Conservation (phyloP, 1,284 basidiomycete genomes). For the Calocybe gambosa region DNA sequence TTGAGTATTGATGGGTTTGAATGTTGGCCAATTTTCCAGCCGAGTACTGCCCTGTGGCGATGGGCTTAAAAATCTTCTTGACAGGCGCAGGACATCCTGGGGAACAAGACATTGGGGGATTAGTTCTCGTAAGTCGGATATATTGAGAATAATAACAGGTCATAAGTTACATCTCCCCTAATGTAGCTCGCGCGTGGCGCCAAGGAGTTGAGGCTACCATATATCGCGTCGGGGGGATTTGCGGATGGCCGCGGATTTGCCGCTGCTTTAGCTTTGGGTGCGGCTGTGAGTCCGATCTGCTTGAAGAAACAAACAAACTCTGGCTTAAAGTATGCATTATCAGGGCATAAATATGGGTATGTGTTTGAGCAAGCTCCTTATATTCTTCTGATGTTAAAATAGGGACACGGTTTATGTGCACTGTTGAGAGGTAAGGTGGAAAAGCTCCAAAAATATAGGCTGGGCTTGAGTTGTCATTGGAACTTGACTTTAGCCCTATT, state of each 20-base stretch:
- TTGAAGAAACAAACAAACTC: not conserved
- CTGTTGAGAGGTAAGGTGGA: conserved; percentile 53
- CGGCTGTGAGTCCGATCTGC: conserved; percentile 47
- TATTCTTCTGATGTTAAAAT: conserved; percentile 3
- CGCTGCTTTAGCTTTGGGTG: conserved; percentile 78
- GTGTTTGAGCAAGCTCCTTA: conserved; percentile 14
- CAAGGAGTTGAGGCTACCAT: conserved; percentile 80
- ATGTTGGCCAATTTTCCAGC: conserved; percentile 39
- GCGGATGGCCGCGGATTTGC: conserved; percentile 81
- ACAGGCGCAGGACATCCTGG: conserved; percentile 89
- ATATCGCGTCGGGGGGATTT: conserved; percentile 85
- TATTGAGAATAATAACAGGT: not conserved
- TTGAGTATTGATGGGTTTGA: conserved; percentile 88
- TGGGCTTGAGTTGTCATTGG: not conserved
- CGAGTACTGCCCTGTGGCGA: not conserved
- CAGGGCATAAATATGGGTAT: conserved; percentile 84
- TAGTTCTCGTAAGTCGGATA: conserved; percentile 65
- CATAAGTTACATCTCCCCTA: not conserved
- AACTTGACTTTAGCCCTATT: conserved; percentile 53
- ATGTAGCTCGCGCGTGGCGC: conserved; percentile 79
- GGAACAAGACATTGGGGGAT: conserved; percentile 88
- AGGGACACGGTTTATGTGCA: conserved; percentile 87
- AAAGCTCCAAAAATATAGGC: too few relatives aligned
- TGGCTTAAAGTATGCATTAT: not conserved
- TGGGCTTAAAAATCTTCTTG: conserved; percentile 3